Evolutionary conservation across 2,329 filamentous ascomycete species (phyloP).

Genomic region (Scolecobasidium constrictum): DNA sequence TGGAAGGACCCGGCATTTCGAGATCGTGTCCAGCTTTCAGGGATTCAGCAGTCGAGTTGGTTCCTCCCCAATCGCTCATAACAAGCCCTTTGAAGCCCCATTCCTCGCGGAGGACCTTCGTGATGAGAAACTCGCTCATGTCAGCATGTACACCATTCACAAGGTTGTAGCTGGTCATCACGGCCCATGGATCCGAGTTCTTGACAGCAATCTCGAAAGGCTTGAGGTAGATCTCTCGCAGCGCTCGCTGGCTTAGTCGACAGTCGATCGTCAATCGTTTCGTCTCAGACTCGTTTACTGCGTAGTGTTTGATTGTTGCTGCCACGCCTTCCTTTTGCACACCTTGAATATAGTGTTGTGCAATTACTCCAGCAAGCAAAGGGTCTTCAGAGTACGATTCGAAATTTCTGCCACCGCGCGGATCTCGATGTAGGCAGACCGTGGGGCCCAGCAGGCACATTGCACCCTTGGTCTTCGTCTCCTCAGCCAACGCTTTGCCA

Average conservation of each 20-base stretch:
- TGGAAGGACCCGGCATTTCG: slow-evolving; percentile 56
- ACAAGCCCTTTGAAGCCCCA: slow-evolving; percentile 66
- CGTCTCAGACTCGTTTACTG: slow-evolving; percentile 36
- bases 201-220: slow-evolving; percentile 7
- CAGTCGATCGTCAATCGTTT: slow-evolving; percentile 31
- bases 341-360: slow-evolving; percentile 6
- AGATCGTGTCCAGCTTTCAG: slow-evolving; percentile 55
- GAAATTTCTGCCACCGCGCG: slow-evolving; percentile 21
- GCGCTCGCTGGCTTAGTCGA: slow-evolving; percentile 22
- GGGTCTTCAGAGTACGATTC: slow-evolving; percentile 20
- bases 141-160: slow-evolving; percentile 5
- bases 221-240: slow-evolving; percentile 7
- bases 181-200: neutral
- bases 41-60: slow-evolving; percentile 38
- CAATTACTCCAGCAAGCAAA: slow-evolving; percentile 15
- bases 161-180: slow-evolving; percentile 6
- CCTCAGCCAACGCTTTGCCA: slow-evolving; percentile 41
- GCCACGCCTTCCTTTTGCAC: slow-evolving; percentile 2
- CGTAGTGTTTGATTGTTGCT: slow-evolving; percentile 21
- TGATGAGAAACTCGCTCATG: neutral
- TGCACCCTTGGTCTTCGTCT: slow-evolving; percentile 45
- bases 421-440: slow-evolving; percentile 51
- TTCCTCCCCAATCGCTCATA: slow-evolving; percentile 58
- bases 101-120: slow-evolving; percentile 47
- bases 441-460: slow-evolving; percentile 51